phyloP scores from a whole-genome alignment of 331 rosid species.

The Saraca asoca region DNA sequence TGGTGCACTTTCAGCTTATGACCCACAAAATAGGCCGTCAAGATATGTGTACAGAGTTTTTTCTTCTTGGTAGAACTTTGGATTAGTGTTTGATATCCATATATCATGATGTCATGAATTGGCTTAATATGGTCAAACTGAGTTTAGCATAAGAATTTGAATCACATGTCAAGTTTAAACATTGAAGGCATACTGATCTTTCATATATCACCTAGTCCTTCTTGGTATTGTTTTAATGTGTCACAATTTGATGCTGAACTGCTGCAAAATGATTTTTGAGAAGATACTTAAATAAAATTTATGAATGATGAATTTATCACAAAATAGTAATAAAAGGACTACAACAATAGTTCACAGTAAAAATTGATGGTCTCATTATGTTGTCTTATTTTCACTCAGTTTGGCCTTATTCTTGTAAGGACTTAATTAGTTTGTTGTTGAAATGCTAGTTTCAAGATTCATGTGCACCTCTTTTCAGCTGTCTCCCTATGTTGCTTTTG shows the following conservation, averaged over 20 bases:
- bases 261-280: no score
- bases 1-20: not conserved
- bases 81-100: not conserved
- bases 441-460: no score
- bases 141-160: slow-evolving; percentile 1
- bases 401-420: no score
- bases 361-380: not conserved
- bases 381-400: no score
- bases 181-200: no score
- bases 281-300: no score
- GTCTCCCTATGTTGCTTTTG: not conserved
- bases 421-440: no score
- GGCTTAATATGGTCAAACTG: not conserved
- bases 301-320: no score
- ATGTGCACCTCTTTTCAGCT: not conserved
- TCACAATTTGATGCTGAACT: no score
- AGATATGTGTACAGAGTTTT: not conserved
- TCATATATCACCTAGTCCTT: not conserved
- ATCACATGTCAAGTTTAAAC: not conserved
- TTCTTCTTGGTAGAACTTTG: not conserved
- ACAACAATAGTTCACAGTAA: not conserved
- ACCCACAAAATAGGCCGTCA: not conserved
- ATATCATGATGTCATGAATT: not conserved
- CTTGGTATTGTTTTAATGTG: no score
- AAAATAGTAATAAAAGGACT: no score